A percentile compares a stretch with the other conserved stretches of the same genome.
Conservation (phyloP, 2,329 filamentous ascomycete genomes). For the Fragosphaeria purpurea region DNA sequence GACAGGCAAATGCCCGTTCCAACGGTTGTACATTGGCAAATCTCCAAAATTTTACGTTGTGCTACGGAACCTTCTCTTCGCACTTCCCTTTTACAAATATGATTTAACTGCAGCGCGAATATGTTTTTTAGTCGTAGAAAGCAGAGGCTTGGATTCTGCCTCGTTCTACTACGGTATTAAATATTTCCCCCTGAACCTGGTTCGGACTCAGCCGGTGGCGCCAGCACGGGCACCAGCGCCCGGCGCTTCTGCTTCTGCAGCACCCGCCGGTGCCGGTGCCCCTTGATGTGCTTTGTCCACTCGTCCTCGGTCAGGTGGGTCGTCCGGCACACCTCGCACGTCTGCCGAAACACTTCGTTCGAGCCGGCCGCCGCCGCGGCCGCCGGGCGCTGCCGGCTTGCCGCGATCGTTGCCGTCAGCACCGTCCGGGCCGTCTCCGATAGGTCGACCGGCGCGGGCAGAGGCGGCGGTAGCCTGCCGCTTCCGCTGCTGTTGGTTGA, state of each 20-base stretch:
- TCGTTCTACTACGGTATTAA: too few species aligned
- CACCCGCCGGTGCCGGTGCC: conserved; percentile 27
- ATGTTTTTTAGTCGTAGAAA: too few species aligned
- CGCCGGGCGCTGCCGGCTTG: conserved; percentile 16
- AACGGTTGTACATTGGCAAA: too few species aligned
- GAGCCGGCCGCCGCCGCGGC: conserved; percentile 29
- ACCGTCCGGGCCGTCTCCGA: conserved; percentile 41
- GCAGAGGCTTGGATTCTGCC: too few species aligned
- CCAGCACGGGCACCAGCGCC: conserved; percentile 17
- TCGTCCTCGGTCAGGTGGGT: conserved; percentile 46
- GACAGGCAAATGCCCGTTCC: too few species aligned
- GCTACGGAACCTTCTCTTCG: too few species aligned
- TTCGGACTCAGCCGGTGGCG: too few species aligned
- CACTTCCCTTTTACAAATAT: too few species aligned
- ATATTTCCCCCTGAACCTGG: too few species aligned
- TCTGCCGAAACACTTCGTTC: conserved; percentile 42
- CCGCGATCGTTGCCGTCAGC: conserved; percentile 38
- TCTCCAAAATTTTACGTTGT: too few species aligned
- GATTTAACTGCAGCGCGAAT: too few species aligned
- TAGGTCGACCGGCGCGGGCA: conserved; percentile 41
- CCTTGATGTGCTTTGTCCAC: conserved; percentile 36
- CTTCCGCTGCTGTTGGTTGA: too few species aligned
- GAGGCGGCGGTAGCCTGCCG: conserved; percentile 9
- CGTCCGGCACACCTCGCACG: conserved; percentile 65
- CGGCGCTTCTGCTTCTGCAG: conserved; percentile 18